Evolutionary conservation across 2,329 filamentous ascomycete genomes (phyloP), one percentile per base, ranked within the genome.

Genomic region (Parastagonospora avenae): DNA sequence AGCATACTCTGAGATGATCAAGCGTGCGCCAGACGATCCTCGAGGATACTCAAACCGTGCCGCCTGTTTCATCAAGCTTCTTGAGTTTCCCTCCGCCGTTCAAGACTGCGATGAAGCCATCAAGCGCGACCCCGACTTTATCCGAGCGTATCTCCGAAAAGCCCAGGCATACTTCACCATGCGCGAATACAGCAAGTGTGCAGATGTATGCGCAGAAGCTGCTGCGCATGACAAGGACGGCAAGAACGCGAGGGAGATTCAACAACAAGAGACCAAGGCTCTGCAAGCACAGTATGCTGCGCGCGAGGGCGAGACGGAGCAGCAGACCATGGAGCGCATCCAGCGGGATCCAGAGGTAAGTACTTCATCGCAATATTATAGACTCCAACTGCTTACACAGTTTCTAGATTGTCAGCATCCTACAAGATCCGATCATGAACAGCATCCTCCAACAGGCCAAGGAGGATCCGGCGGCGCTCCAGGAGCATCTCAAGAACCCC

Each of bases 401-500:
- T 11, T 2, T 3, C 24, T 57, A 82, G 87, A 96, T 97, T 73
- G 90, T 95, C 84, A 77, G 81, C 57, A 93, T 97, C 70, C 90
- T 97, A 77, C 88, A 92, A 75, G 94, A 99, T 71, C 94, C 94
- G 12, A 88, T 99, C 71, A 97, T 99, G 93, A 92, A 99, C 79
- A 89, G 89, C 61, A 97, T 97, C 62, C 85, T 97, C 49, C 92
- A 97, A 75, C 94, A 99, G 79, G 94, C 94, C 39, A 96, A 97
- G 82, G 86, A 85, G 48, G 90, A 99, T 68, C 94, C 94, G 14
- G 89, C 89, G 42, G 94, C 94, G 39, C 84, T 99, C 57, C 89
- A 95, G 73, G 93, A 99, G 75, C 95, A 99, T 77, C 96, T 99
- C 90, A 90, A 87, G 80, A 99, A 97, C 80, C 85, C 91, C 0